These are phyloP conservation scores for Penicillium nordicum DNA, from an alignment of 2,329 filamentous ascomycete species.

Conservation along the genomic window DNA sequence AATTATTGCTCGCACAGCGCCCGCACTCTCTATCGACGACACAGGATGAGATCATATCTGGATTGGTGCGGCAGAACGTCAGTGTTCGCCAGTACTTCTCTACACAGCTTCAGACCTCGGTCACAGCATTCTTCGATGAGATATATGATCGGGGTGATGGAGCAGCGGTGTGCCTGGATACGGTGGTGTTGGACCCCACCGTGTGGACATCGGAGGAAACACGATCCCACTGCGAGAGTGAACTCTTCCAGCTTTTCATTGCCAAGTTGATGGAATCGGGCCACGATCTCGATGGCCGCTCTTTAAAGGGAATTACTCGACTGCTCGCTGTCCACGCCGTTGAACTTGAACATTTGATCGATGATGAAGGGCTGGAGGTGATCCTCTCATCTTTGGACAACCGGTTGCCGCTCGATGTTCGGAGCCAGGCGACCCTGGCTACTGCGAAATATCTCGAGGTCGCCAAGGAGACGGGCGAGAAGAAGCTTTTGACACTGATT, in stretches of 20 bases:
- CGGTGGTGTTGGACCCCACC: conserved; percentile 44
- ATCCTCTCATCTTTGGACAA: conserved; percentile 84
- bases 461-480: conserved; percentile 66
- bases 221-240: conserved; percentile 45
- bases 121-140: conserved; percentile 48
- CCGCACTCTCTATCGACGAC: conserved; percentile 36
- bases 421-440: conserved; percentile 77
- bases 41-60: conserved; percentile 48
- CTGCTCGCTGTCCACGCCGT: conserved; percentile 55
- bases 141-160: conserved; percentile 49
- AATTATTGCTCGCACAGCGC: conserved; percentile 40
- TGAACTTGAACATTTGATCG: conserved; percentile 49
- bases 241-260: conserved; percentile 63
- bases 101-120: conserved; percentile 41
- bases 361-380: conserved; percentile 75
- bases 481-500: conserved; percentile 71
- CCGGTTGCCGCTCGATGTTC: conserved; percentile 67
- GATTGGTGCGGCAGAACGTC: conserved; percentile 43
- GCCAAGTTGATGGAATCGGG: conserved; percentile 89
- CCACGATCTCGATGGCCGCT: conserved; percentile 64
- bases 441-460: conserved; percentile 80
- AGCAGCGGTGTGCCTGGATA: conserved; percentile 46
- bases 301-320: conserved; percentile 59
- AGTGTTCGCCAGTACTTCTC: conserved; percentile 45
- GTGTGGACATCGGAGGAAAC: conserved; percentile 45